These are phyloP conservation scores for Blastomyces emzantsi DNA, from an alignment of 2,329 filamentous ascomycete species.

Conservation along the genomic window DNA sequence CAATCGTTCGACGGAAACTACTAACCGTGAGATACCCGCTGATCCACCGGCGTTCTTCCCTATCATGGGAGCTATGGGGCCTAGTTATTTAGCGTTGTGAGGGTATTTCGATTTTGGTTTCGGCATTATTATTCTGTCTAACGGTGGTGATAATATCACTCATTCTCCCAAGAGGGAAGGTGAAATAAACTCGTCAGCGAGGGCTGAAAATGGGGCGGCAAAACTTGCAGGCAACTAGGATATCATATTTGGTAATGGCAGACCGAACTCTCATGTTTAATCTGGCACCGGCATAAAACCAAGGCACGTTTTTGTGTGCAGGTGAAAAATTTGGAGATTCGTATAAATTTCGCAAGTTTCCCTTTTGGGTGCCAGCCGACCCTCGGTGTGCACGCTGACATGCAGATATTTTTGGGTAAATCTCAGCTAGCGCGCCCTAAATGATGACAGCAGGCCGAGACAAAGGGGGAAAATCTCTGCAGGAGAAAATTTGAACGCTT, in stretches of 20 bases:
- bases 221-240: not conserved
- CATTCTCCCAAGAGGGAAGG: not conserved
- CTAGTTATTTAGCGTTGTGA: not conserved
- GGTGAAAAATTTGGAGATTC: not conserved
- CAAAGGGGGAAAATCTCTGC: not conserved
- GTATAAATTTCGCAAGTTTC: not conserved
- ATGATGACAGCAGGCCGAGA: not conserved
- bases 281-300: not conserved
- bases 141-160: not conserved
- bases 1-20: not conserved
- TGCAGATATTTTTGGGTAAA: not conserved
- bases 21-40: not conserved
- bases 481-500: not conserved
- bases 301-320: not conserved
- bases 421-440: not conserved
- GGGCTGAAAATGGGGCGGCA: not conserved
- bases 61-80: not conserved
- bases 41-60: not conserved
- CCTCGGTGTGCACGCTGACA: not conserved
- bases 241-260: not conserved
- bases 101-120: not conserved
- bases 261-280: not conserved
- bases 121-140: not conserved
- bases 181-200: not conserved
- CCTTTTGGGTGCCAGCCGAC: not conserved